Conservation (phyloP, 495 filamentous ascomycete genomes). For the Thermothielavioides terrestris region DNA sequence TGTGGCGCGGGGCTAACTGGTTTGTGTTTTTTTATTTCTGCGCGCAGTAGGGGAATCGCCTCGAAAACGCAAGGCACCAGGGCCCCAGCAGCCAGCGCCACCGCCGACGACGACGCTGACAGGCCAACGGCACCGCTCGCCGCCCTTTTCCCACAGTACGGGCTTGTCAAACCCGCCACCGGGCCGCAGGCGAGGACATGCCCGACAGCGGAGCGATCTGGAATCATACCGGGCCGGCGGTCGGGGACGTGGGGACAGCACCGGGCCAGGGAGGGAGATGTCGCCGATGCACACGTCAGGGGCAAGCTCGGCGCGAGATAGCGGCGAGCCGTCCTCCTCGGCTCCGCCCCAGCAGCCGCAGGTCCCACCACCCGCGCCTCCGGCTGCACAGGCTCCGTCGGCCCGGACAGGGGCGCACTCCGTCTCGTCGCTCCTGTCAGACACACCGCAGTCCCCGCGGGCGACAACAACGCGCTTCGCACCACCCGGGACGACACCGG, state of each 20-base stretch:
- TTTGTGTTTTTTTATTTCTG: too few relatives aligned
- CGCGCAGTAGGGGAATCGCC: constrained; percentile 52
- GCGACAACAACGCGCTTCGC: constrained; percentile 18
- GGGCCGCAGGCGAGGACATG: constrained; percentile 54
- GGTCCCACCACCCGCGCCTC: neutral
- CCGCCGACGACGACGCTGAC: constrained; percentile 44
- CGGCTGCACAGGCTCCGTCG: constrained; percentile 10
- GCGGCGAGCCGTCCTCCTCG: constrained; percentile 12
- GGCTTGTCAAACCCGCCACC: constrained; percentile 48
- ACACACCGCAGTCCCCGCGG: constrained; percentile 33
- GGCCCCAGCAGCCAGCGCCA: constrained; percentile 50
- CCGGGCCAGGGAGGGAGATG: constrained; percentile 31
- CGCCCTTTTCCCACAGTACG: constrained; percentile 49
- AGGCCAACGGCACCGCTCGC: constrained; percentile 48
- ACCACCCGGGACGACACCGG: constrained; percentile 10
- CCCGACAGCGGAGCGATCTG: constrained; percentile 61
- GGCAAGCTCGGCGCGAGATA: constrained; percentile 9
- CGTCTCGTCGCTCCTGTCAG: constrained; percentile 41
- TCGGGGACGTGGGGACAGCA: constrained; percentile 30
- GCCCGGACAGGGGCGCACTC: constrained; percentile 33
- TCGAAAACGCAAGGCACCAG: constrained; percentile 64
- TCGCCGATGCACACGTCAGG: constrained; percentile 34
- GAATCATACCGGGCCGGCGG: constrained; percentile 40
- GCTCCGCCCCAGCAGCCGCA: constrained; percentile 10
- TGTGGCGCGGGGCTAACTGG: constrained; percentile 39